phyloP scores from a whole-genome alignment of 805 yeast species.

The Wickerhamomyces xylosicus region DNA sequence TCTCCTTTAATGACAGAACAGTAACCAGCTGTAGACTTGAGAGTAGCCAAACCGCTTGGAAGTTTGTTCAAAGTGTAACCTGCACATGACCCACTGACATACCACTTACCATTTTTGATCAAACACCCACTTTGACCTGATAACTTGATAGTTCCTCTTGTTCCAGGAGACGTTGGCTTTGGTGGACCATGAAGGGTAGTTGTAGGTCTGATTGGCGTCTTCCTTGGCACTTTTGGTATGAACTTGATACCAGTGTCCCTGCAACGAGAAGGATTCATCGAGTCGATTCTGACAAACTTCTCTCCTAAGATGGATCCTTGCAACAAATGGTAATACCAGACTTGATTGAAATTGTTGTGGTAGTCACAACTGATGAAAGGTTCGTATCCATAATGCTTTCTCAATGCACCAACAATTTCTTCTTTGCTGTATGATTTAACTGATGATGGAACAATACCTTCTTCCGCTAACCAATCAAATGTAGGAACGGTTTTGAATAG shows the following conservation, averaged over 20 bases:
- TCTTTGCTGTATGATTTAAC: conserved; percentile 44
- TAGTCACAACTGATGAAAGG: conserved; percentile 56
- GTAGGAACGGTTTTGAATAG: conserved; percentile 56
- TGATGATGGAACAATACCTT: conserved; percentile 62
- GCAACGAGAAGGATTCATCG: conserved; percentile 49
- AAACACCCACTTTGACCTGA: conserved; percentile 59
- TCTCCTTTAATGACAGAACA: conserved; percentile 41
- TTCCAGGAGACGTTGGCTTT: conserved; percentile 13
- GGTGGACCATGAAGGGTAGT: conserved; percentile 13
- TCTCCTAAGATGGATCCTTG: conserved; percentile 66
- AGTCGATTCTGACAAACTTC: conserved; percentile 51
- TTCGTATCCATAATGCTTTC: conserved; percentile 38
- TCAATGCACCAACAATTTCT: conserved; percentile 44
- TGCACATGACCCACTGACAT: conserved; percentile 75
- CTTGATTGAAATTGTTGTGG: conserved; percentile 31
- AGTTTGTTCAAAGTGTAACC: conserved; percentile 38
- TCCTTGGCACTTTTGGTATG: conserved; percentile 28
- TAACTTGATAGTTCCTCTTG: conserved; percentile 38
- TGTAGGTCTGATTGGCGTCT: conserved; percentile 16
- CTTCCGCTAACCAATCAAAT: conserved; percentile 49
- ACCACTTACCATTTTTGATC: conserved; percentile 83
- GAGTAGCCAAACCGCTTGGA: conserved; percentile 39
- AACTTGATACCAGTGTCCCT: conserved; percentile 60
- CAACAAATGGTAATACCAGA: conserved; percentile 74
- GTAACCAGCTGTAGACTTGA: conserved; percentile 62